Base-by-base conservation (phyloP, 2,329 filamentous ascomycete species). In the Clonostachys rosea region DNA sequence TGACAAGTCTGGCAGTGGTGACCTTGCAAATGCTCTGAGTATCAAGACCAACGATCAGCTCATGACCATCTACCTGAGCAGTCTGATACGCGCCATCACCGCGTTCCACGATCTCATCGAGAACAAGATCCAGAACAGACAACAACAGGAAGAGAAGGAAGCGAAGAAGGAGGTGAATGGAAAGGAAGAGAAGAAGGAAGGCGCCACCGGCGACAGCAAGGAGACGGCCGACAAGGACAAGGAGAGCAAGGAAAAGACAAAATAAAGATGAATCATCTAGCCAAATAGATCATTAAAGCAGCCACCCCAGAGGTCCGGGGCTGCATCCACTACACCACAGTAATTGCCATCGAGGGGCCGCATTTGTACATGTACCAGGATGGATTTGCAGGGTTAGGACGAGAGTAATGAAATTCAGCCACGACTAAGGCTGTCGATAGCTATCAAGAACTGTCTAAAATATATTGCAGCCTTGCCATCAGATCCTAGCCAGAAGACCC, bases 11-110 rank as follows among this genome's bases (percentile, higher is more conserved):
- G 70, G 86, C 58, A 90, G 91, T 59, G 86, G 87, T 61, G 94
- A 97, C 67, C 78, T 99, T 46, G 87, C 91, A n/a, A 82, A 94
- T 52, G 91, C 94, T 35, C 96, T 99, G 91, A 95, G 90, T 71
- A 83, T 96, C 73, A 99, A 99, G 82, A 97, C 92, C 49, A 99
- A 99, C 63, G 94, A 99, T 67, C 94, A 99, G 74, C 81, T 99
- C 54, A 96, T 99, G 89, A 84, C 91, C 45, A 97, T 99, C 66
- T 99, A 99, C 70, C 78, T 99, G 47, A 95, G 89, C 72, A 95
- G 89, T 73, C 74, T 97, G 74, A 97, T 99, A 70, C 83, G 94
- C 51, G 94, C 94, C 48, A 99, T 99, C 63, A 97, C 94, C 12
- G 94, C 94, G 8, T 99, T 97, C 85, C 94, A 99, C 68, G 94